Conservation (phyloP, 106 monocot genomes). For the Dioscorea alata region DNA sequence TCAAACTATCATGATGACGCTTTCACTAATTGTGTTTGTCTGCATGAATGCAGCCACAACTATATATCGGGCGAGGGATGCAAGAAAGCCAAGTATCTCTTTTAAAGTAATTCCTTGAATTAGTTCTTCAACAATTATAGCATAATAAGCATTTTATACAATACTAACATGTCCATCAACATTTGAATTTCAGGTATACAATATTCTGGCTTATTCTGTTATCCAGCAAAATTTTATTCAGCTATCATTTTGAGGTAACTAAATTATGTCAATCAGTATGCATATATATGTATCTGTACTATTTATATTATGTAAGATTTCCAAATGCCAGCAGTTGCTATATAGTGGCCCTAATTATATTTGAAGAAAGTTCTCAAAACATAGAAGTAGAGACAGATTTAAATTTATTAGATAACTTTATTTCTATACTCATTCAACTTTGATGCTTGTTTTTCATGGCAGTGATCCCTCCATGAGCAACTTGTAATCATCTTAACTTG, state of each 20-base stretch:
- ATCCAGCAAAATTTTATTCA: constrained; percentile 65
- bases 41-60: constrained; percentile 27
- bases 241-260: constrained; percentile 74
- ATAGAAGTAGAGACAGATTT: too few species aligned
- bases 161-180: constrained; percentile 2
- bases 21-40: not conserved
- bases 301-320: too few species aligned
- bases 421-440: too few species aligned
- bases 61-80: constrained; percentile 67
- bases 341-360: too few species aligned
- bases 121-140: constrained; percentile 4
- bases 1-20: too few species aligned
- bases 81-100: constrained; percentile 56
- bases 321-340: too few species aligned
- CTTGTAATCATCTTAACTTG: too few species aligned
- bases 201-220: constrained; percentile 61
- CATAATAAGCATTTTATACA: not conserved
- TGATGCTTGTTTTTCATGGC: too few species aligned
- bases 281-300: too few species aligned
- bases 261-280: not conserved
- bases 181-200: constrained; percentile 48
- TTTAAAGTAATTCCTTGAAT: constrained; percentile 44
- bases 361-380: too few species aligned
- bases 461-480: too few species aligned
- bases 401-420: too few species aligned